Percentiles rank a stretch among this genome's conserved stretches.
Conservation (phyloP, 2,329 filamentous ascomycete species). For the Fusarium coffeatum region DNA sequence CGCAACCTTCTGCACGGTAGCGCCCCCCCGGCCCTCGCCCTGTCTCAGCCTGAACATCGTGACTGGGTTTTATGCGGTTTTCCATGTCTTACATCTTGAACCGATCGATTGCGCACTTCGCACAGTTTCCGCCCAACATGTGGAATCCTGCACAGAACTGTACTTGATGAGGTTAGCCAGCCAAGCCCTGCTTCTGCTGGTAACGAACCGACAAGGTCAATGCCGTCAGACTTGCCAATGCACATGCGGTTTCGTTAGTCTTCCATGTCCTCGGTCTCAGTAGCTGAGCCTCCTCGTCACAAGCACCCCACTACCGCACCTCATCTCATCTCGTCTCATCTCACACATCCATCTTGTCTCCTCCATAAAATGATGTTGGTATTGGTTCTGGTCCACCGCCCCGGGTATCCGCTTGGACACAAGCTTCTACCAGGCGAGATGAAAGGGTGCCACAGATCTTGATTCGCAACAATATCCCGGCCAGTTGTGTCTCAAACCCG, state of each 20-base stretch:
- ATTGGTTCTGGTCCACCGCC: slow-evolving; percentile 31
- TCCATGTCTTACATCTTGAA: slow-evolving; percentile 41
- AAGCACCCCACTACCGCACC: slow-evolving; percentile 23
- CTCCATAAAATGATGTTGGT: slow-evolving; percentile 29
- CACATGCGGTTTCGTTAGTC: slow-evolving; percentile 20
- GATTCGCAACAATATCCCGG: slow-evolving; percentile 52
- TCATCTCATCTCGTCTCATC: slow-evolving; percentile 15
- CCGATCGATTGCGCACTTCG: slow-evolving; percentile 44
- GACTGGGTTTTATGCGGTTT: slow-evolving; percentile 43
- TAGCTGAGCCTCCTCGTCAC: slow-evolving; percentile 41
- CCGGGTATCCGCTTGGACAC: slow-evolving; percentile 41
- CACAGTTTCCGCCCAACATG: slow-evolving; percentile 33
- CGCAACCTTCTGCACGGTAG: slow-evolving; percentile 31
- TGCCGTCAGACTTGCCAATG: slow-evolving; percentile 26
- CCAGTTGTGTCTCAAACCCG: slow-evolving; percentile 43
- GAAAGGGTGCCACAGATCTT: slow-evolving; percentile 56
- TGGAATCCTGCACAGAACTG: slow-evolving; percentile 22
- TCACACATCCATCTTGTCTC: slow-evolving; percentile 27
- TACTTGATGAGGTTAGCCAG: slow-evolving; percentile 23
- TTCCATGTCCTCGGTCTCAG: slow-evolving; percentile 27
- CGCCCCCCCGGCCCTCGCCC: slow-evolving; percentile 16
- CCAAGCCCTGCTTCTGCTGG: not conserved
- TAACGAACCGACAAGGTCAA: slow-evolving; percentile 18
- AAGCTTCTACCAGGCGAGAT: slow-evolving; percentile 53
- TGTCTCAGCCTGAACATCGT: slow-evolving; percentile 37